Base-by-base conservation (phyloP, 805 yeast species). In the Myxozyma udenii region DNA sequence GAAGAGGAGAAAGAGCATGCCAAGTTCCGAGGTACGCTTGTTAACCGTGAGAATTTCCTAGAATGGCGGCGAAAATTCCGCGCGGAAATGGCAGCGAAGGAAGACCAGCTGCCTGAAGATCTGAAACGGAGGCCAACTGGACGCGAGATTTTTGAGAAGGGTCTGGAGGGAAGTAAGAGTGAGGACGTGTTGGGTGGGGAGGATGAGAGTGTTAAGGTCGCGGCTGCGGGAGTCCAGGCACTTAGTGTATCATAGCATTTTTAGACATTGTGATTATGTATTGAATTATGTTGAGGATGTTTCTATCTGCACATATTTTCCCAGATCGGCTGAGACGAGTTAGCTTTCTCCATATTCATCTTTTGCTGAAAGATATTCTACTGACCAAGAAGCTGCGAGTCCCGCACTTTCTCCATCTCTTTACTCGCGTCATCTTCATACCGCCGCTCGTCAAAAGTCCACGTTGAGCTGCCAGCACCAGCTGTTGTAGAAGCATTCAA, bases 11-110 rank as follows among this genome's bases (percentile, higher is more conserved):
- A 84, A 67, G 96, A 89, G 66, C 95, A 88, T 66, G 84, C 83
- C 67, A 93, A 93, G 69, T 91, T 91, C 70, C 74, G 76, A 37
- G 98, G 98, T 32, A 93, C 98, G 0, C 79, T 85, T 48, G 96
- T 91, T 4, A 91, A 97, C 1, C 70, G 68, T 14, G 95, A 86
- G 60, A 74, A 84, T n/a, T 91, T 79, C 66, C 65, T 66, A 1
- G 74, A 67, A 41, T 91, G 98, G 98, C 75, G 95, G 64, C 49
- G 51, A 2, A 73, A 69, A 46, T 90, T 93, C 68, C 76, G 95
- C 51, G 71, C 74, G 18, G 51, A 96, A 87, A 62, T 70, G 83
- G 78, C 80, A 81, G n/a, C 77, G 44, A 73, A 81, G 58, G 76
- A 79, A 50, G 69, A 68, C 32, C 71, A 74, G 46, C 45, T 39